phyloP scores from a whole-genome alignment of 1,139 yeast genomes.

The Ashbya aceris region DNA sequence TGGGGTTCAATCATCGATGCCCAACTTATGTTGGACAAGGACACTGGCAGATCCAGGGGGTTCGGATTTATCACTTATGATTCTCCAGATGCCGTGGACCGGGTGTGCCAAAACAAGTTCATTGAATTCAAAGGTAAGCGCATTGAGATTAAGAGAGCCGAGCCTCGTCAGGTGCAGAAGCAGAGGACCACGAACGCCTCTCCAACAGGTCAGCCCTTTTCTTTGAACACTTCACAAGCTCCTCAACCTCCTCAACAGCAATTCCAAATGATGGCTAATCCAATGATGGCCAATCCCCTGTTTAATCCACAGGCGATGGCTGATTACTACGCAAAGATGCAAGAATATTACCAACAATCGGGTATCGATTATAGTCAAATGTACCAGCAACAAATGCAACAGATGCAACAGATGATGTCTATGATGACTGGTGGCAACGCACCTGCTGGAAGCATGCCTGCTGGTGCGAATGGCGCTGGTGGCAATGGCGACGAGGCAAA shows the following conservation, averaged over 20 bases:
- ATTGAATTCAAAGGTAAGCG: constrained; percentile 80
- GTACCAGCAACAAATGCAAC: constrained; percentile 39
- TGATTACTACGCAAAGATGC: constrained; percentile 83
- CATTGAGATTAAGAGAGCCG: constrained; percentile 97
- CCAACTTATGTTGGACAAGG: constrained; percentile 95
- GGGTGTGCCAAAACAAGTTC: constrained; percentile 76
- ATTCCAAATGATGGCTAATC: constrained; percentile 26
- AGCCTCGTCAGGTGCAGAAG: constrained; percentile 66
- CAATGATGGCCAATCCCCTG: constrained; percentile 48
- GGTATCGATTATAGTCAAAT: constrained; percentile 32
- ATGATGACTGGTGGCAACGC: constrained; percentile 46
- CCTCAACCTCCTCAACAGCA: constrained; percentile 19
- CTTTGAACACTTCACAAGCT: neutral
- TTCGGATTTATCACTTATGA: constrained; percentile 97
- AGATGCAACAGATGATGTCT: constrained; percentile 43
- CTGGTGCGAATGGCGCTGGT: constrained; percentile 19
- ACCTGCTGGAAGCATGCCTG: constrained; percentile 22
- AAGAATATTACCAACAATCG: constrained; percentile 54
- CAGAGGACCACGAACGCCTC: constrained; percentile 26
- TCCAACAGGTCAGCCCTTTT: neutral
- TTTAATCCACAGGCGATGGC: constrained; percentile 81
- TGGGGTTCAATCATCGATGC: constrained; percentile 95
- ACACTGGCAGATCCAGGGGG: constrained; percentile 95
- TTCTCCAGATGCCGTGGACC: constrained; percentile 90
- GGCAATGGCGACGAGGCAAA: constrained; percentile 23